Percentiles rank a stretch among this genome's conserved stretches.
Conservation (phyloP, 2,329 filamentous ascomycete species). For the Ilyonectria destructans region DNA sequence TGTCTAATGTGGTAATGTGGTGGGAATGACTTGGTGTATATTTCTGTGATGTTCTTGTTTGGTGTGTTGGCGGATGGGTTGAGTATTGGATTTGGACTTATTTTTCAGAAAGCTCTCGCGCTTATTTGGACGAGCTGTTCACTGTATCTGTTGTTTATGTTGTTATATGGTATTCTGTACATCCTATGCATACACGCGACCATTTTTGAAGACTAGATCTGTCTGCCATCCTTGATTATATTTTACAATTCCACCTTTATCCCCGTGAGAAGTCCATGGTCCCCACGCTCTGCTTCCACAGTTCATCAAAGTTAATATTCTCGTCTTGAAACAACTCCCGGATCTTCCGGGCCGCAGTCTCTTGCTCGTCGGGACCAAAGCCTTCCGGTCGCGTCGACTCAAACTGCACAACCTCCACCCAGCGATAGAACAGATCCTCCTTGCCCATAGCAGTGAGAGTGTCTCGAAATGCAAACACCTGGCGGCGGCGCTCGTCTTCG, state of each 20-base stretch:
- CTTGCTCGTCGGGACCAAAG: conserved; percentile 83
- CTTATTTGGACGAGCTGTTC: no score
- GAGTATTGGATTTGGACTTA: no score
- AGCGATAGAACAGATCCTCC: conserved; percentile 90
- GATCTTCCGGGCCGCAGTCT: conserved; percentile 81
- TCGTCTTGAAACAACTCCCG: conserved; percentile 82
- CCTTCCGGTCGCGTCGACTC: conserved; percentile 86
- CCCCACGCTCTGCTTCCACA: conserved; percentile 75
- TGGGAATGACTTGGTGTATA: no score
- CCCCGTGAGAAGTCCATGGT: conserved; percentile 3
- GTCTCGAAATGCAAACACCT: conserved; percentile 87
- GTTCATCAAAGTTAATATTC: conserved; percentile 85
- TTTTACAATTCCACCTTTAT: not conserved
- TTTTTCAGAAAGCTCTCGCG: no score
- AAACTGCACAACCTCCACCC: conserved; percentile 93
- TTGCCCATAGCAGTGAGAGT: conserved; percentile 83
- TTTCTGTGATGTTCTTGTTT: no score
- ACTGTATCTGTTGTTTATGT: no score
- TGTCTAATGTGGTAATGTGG: no score
- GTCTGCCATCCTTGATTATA: not conserved
- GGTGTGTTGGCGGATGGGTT: no score
- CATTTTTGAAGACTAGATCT: not conserved
- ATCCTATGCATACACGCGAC: not conserved
- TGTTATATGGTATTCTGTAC: not conserved
- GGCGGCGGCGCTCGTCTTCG: conserved; percentile 77